Base-by-base conservation (phyloP, 2,329 filamentous ascomycete species). In the Cordyceps cateniannulata region DNA sequence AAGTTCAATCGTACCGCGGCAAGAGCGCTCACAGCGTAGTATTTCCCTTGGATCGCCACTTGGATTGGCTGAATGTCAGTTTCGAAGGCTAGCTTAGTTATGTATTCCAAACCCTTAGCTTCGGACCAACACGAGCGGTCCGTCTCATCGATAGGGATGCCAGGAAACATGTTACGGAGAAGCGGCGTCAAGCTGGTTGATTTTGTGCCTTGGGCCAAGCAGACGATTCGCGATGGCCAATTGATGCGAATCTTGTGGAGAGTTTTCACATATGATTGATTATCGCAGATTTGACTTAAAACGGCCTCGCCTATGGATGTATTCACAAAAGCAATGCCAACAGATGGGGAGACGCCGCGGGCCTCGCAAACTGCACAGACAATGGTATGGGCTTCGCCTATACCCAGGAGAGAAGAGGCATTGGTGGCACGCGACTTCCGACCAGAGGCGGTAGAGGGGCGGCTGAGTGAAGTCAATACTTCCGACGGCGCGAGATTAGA, bases 201-300 rank as follows among this genome's bases (percentile, higher is more conserved):
- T 0, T 80, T 80, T 63, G 87, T 86, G 20, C 87, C 82, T 2
- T 79, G 88, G 5, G 83, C 83, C 69, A 91, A 86, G 66, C 96
- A 87, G 1, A 98, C 76, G 54, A 97, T 89, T 64, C 88, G 85
- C 2, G 87, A 89, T 0, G 93, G 93, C 25, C 88, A 84, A 66
- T 91, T 89, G 25, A 96, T 85, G 57, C 85, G 84, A 38, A 98
- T 81, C 71, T 97, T 96, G 73, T 96, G 90, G 32, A 96, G 79
- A 0, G 92, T 96, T 69, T 87, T 88, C 61, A 92, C 87, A 70
- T 96, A 98, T 38, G 92, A 96, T 71, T 96, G 92, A 61, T 88
- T 96, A 72, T 98, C 93, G 69, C 89, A 92, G 65, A 98, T 93
- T 69, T 97, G 91, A 69, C 91, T 96, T 44, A 98, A 81, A 29